These are phyloP conservation scores for Phialophora verrucosa DNA, from an alignment of 2,329 filamentous ascomycete species.

Conservation along the genomic window DNA sequence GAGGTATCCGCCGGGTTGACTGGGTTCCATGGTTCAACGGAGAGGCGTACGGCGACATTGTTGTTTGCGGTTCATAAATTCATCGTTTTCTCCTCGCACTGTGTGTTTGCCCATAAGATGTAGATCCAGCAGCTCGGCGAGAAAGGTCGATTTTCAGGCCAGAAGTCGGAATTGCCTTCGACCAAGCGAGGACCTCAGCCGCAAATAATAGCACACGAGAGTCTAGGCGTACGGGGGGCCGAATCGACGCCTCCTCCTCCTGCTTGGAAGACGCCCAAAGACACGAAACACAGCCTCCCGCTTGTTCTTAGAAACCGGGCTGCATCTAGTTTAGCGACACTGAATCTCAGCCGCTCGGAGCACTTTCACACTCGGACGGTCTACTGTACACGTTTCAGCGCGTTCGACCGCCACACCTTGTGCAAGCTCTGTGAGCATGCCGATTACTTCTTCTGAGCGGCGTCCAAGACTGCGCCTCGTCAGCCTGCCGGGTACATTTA, in stretches of 20 bases:
- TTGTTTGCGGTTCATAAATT: conserved; percentile 12
- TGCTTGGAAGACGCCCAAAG: not conserved
- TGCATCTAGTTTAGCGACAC: conserved; percentile 4
- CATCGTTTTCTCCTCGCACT: conserved; percentile 8
- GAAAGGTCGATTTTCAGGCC: not conserved
- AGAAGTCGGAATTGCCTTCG: conserved; percentile 3
- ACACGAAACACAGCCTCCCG: conserved; percentile 1
- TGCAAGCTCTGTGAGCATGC: not conserved
- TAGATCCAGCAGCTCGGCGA: not conserved
- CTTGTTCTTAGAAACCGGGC: conserved; percentile 8
- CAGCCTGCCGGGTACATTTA: not conserved
- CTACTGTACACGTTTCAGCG: not conserved
- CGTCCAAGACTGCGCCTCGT: not conserved
- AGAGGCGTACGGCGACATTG: conserved; percentile 27
- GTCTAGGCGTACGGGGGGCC: not conserved
- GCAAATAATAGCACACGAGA: conserved; percentile 3
- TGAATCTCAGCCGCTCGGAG: not conserved
- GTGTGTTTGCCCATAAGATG: not conserved
- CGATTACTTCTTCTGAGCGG: not conserved
- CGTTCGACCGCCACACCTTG: not conserved
- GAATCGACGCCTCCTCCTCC: not conserved
- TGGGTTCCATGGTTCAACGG: conserved; percentile 32
- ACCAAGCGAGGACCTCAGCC: conserved; percentile 1
- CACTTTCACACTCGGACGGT: not conserved
- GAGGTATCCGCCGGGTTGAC: conserved; percentile 29